phyloP scores from a whole-genome alignment of 768 basidiomycete genomes.

The Suillus sp. region DNA sequence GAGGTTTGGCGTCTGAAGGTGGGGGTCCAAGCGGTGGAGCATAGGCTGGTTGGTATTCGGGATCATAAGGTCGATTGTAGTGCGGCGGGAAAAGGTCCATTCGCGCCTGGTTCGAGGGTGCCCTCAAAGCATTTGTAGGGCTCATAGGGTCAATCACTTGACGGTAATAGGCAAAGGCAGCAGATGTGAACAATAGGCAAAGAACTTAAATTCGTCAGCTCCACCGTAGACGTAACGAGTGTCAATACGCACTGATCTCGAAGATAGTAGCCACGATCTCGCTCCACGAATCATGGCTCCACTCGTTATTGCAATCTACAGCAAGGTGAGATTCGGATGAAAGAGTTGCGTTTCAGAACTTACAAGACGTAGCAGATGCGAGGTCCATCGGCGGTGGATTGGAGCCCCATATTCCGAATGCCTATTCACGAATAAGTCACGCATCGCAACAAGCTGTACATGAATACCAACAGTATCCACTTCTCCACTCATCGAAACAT shows the following conservation, averaged over 20 bases:
- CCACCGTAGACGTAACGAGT: not conserved
- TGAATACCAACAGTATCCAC: constrained; percentile 35
- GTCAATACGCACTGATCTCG: constrained; percentile 49
- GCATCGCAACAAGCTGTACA: constrained; percentile 15
- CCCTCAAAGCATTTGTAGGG: constrained; percentile 50
- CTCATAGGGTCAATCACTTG: constrained; percentile 73
- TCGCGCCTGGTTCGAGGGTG: constrained; percentile 41
- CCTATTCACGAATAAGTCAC: constrained; percentile 26
- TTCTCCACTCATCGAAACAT: constrained; percentile 37
- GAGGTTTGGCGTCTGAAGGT: constrained; percentile 48
- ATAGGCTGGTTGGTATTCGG: constrained; percentile 37
- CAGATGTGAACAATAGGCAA: constrained; percentile 58
- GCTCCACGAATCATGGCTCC: constrained; percentile 66
- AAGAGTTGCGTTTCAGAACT: constrained; percentile 20
- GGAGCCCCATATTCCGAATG: constrained; percentile 61
- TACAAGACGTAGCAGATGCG: constrained; percentile 50
- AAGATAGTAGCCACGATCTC: constrained; percentile 67
- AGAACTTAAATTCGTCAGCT: constrained; percentile 42
- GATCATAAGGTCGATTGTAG: constrained; percentile 62
- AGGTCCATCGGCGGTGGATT: constrained; percentile 34
- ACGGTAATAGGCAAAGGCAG: constrained; percentile 73
- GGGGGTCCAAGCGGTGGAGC: constrained; percentile 56
- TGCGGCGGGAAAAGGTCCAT: constrained; percentile 46
- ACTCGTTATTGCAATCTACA: constrained; percentile 63
- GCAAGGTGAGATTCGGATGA: constrained; percentile 15